Evolutionary conservation across 495 filamentous ascomycete species (phyloP).

Genomic region (Penicillium mononematosum): DNA sequence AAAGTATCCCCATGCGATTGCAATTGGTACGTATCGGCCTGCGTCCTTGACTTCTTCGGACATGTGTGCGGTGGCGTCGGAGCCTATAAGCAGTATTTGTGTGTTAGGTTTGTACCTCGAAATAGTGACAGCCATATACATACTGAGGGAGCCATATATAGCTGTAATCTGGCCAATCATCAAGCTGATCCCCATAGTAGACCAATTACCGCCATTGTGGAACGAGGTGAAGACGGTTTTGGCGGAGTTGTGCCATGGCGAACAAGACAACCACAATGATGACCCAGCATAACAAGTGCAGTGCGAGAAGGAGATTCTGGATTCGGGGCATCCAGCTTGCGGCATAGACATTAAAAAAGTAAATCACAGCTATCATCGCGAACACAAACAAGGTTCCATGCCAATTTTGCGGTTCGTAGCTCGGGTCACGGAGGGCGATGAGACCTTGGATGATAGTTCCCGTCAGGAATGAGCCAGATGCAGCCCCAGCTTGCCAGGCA

Average conservation of each 20-base stretch:
- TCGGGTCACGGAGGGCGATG: conserved; percentile 36
- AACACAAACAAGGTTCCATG: conserved; percentile 49
- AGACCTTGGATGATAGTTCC: conserved; percentile 48
- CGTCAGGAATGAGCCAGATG: conserved; percentile 42
- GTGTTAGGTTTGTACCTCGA: neutral
- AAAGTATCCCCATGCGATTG: conserved; percentile 39
- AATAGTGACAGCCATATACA: neutral
- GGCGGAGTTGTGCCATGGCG: conserved; percentile 37
- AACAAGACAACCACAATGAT: conserved; percentile 38
- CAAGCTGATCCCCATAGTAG: conserved; percentile 44
- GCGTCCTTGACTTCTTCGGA: conserved; percentile 49
- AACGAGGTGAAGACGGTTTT: conserved; percentile 48
- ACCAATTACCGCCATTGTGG: conserved; percentile 49
- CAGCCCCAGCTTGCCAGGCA: conserved; percentile 40
- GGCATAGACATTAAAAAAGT: conserved; percentile 44
- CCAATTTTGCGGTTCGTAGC: conserved; percentile 37
- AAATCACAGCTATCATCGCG: conserved; percentile 38
- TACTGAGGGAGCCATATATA: conserved; percentile 36
- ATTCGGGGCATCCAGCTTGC: conserved; percentile 39
- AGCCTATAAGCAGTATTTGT: conserved; percentile 19
- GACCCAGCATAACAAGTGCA: conserved; percentile 44
- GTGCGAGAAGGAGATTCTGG: conserved; percentile 37
- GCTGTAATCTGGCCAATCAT: conserved; percentile 50
- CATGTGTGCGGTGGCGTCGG: conserved; percentile 39
- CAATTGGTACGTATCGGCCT: conserved; percentile 36